Base-by-base conservation (phyloP, 2,329 filamentous ascomycete genomes). In the Fusarium cyanostomum region DNA sequence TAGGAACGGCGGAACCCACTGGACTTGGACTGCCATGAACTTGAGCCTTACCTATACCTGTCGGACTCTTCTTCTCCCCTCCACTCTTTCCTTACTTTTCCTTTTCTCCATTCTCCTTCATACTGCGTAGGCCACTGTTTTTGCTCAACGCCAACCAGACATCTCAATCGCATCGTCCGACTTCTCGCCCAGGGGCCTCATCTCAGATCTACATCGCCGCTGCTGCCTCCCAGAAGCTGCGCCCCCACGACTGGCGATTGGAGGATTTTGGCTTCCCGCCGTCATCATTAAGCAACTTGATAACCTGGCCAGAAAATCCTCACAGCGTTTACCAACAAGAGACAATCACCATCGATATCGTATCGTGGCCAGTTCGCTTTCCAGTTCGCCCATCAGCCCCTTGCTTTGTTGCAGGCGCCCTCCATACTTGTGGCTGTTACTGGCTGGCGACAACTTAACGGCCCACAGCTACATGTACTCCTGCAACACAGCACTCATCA, bases 401-500 rank as follows among this genome's bases (percentile, higher is more conserved):
- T 37, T 45, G 39, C 41, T 56, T 15, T 56, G 46, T 38, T 45
- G 33, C 33, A 52, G 46, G 39, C 43, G 35, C 44, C 42, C 38
- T 52, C 35, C 11, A 33, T 26, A 31, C 46, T 53, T 33, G 42
- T 62, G 43, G 48, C 54, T 60, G 59, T 26, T 31, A 37, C 42
- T 60, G 64, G 58, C 55, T 66, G 52, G 37, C 41, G 51, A 52
- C 44, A 42, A n/a, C n/a, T n/a, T n/a, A n/a, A 56, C 45, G 60
- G 33, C 59, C 62, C 24, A 46, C 52, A 52, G 33, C 31, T 68
- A 39, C 52, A 54, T 54, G 62, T 56, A 55, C 43, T 59, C 50
- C 59, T 58, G 62, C 56, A 54, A 66, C 62, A 68, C 55, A 42
- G 51, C 64, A 35, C 57, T 62, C 46, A 42, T 52, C 54, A 49